These are phyloP conservation scores for Athelia sp. DNA, from an alignment of 1,284 basidiomycete genomes.

Conservation along the genomic window DNA sequence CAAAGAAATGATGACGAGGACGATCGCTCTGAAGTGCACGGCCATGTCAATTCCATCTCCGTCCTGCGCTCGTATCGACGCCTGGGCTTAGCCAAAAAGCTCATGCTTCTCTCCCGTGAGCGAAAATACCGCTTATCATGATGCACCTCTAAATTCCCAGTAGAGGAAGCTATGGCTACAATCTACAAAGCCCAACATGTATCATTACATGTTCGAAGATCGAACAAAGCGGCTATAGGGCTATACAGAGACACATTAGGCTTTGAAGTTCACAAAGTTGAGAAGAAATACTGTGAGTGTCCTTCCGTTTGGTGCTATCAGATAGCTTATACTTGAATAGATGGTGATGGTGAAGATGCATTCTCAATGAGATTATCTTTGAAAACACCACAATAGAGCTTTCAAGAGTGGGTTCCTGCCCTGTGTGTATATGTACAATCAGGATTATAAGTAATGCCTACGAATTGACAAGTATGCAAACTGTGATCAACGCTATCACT, in stretches of 20 bases:
- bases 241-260: constrained; percentile 83
- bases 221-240: constrained; percentile 80
- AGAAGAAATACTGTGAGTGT: constrained; percentile 79
- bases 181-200: constrained; percentile 76
- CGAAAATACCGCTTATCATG: constrained; percentile 2
- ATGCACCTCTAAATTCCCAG: constrained; percentile 2
- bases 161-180: constrained; percentile 85
- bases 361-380: constrained; percentile 68
- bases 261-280: constrained; percentile 72
- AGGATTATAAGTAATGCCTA: neutral
- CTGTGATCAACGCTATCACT: neutral
- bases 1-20: constrained; percentile 53
- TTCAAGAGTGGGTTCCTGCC: too few relatives aligned
- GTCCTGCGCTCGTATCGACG: constrained; percentile 83
- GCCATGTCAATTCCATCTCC: constrained; percentile 90
- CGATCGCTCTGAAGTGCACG: constrained; percentile 60
- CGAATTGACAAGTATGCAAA: neutral
- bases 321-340: constrained; percentile 19
- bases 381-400: constrained; percentile 12
- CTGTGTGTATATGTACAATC: too few relatives aligned
- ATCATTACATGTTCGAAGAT: constrained; percentile 83
- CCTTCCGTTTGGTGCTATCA: constrained; percentile 1
- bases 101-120: constrained; percentile 86
- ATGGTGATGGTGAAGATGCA: constrained; percentile 84
- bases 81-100: constrained; percentile 80